These are phyloP conservation scores for Lolium rigidum DNA, from an alignment of 176 grass and related monocot genomes.

Conservation along the genomic window DNA sequence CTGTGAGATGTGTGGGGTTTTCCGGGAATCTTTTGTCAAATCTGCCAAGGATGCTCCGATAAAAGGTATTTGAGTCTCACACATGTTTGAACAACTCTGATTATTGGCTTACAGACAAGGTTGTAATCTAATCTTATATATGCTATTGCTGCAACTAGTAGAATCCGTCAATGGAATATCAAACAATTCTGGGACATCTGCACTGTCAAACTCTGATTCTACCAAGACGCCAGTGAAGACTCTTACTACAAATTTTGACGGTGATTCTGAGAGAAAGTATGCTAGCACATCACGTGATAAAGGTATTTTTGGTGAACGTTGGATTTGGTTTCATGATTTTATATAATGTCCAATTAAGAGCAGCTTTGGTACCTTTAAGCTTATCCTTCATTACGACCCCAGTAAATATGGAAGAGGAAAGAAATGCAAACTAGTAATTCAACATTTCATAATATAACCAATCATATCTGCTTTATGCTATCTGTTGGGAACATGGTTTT, in stretches of 20 bases:
- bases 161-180: constrained; percentile 46
- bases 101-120: constrained; percentile 17
- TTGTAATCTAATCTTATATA: constrained; percentile 39
- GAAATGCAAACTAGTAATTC: not conserved
- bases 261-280: constrained; percentile 42
- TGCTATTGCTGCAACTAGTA: constrained; percentile 42
- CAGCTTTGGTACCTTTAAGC: constrained; percentile 27
- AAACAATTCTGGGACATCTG: constrained; percentile 49
- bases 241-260: constrained; percentile 7
- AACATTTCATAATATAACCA: constrained; percentile 17
- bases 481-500: constrained; percentile 21
- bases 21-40: constrained; percentile 80
- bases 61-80: constrained; percentile 53
- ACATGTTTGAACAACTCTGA: constrained; percentile 28
- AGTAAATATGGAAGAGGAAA: constrained; percentile 28
- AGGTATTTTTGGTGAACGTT: constrained; percentile 60
- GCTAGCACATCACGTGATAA: constrained; percentile 45
- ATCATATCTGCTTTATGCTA: constrained; percentile 32
- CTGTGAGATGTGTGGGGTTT: constrained; percentile 93
- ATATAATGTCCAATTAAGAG: constrained; percentile 29
- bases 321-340: constrained; percentile 25
- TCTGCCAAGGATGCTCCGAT: constrained; percentile 60
- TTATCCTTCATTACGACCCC: constrained; percentile 16
- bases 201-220: constrained; percentile 44
- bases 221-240: constrained; percentile 47